Conservation (phyloP, 1,284 basidiomycete genomes). For the Melampsora larici-populina region DNA sequence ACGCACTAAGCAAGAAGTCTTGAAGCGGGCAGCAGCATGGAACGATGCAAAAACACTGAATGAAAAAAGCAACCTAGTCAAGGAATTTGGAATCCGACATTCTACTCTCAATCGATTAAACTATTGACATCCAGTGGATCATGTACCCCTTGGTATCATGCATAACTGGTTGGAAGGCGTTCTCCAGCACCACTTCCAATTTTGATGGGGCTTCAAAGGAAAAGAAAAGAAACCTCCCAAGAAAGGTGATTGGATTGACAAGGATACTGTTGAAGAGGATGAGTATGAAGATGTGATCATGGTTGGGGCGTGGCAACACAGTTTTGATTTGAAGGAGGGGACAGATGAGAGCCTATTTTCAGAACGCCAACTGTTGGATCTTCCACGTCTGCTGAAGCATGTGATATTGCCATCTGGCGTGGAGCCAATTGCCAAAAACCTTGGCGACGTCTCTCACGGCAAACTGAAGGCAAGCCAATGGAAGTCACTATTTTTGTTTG, state of each 20-base stretch:
- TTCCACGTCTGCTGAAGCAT: not conserved
- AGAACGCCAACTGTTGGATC: not conserved
- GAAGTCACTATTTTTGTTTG: not conserved
- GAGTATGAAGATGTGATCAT: not conserved
- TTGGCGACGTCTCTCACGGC: not conserved
- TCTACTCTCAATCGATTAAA: slow-evolving; percentile 11
- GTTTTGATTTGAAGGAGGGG: too few species aligned
- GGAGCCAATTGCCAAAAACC: not conserved
- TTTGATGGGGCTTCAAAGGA: slow-evolving; percentile 24
- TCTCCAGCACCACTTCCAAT: slow-evolving; percentile 7
- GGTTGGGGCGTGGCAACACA: not conserved
- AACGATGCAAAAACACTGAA: not conserved
- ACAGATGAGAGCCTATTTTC: too few species aligned
- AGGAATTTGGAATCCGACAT: not conserved
- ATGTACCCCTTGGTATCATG: slow-evolving; percentile 19
- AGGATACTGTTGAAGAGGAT: too few species aligned
- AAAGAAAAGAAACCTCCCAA: not conserved
- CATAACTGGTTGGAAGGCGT: slow-evolving; percentile 20
- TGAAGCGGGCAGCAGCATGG: not conserved
- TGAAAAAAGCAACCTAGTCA: not conserved
- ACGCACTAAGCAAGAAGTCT: not conserved
- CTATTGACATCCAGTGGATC: slow-evolving; percentile 5
- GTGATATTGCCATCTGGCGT: not conserved
- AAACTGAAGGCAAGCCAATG: slow-evolving; percentile 7
- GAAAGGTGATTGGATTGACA: not conserved